Evolutionary conservation across 75 land plant genomes (phyloP), one percentile per base, ranked within the genome.

Genomic region (Gnetum montanum): DNA sequence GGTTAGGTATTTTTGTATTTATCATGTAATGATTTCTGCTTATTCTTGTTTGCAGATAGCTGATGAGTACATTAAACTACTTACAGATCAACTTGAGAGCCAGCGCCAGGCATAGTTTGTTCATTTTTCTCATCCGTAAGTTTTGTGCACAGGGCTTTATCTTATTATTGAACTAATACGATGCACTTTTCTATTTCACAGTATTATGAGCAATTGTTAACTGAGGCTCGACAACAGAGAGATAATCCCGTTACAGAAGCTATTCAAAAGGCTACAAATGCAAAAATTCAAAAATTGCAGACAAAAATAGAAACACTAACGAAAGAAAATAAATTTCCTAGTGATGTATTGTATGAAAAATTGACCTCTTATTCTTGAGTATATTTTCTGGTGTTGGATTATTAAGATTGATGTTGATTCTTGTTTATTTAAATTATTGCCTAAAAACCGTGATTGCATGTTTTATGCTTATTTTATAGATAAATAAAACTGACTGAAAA

Each of bases 401-500:
- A 56, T 41, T 44, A 38, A 38, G n/a, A 22, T 60, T 37, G 8
- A 13, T 31, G 23, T 23, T 20, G 4, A 49, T 31, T 19, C 6
- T 61, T 6, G 6, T 34, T 65, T 6, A 1, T 53, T n/a, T n/a
- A n/a, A n/a, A n/a, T 36, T 31, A 15, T 49, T 49, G 29, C 16
- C 31, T 10, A 30, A 40, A n/a, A 20, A 62, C 31, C 28, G 34
- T 38, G 43, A 36, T 19, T 28, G 12, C 8, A 34, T 22, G 38
- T 62, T 11, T 36, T 29, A 12, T 25, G 53, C 13, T 65, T 41
- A 66, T 15, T 23, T 4, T 59, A 71, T 48, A 89, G 95, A 64
- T 89, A 45, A 90, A 90, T 66, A 82, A 86, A 41, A 90, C 78
- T 95, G 40, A 37, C 68, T 62, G 80, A 76, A 36, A 95, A 95